A percentile compares a stretch with the other conserved stretches of the same genome.
Evolutionary conservation across 192 early-diverging fungal genomes (phyloP).

Genomic region (Gonapodya prolifera): DNA sequence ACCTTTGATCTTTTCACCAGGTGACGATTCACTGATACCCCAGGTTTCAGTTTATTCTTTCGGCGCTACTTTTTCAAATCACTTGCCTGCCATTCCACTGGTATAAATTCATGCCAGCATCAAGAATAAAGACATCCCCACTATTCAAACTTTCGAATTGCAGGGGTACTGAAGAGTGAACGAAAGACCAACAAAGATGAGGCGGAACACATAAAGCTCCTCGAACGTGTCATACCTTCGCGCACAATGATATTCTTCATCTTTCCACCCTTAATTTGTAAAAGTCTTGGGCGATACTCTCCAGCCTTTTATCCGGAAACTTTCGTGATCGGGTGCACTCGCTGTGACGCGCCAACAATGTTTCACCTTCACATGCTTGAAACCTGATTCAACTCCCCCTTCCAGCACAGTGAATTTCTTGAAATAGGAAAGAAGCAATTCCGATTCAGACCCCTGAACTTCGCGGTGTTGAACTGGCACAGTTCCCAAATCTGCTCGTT

Average conservation of each 20-base stretch:
- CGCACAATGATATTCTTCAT: neutral
- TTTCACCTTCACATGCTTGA: constrained; percentile 42
- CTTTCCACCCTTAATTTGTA: constrained; percentile 6
- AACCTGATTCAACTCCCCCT: constrained; percentile 62
- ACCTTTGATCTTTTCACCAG: constrained; percentile 31
- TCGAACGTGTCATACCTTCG: neutral
- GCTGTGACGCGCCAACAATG: neutral
- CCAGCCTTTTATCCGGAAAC: neutral
- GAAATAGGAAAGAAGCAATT: constrained; percentile 58
- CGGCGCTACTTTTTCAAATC: constrained; percentile 27
- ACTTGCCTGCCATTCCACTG: constrained; percentile 55
- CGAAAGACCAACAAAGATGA: too few species aligned
- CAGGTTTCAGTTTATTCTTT: constrained; percentile 18
- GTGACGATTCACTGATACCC: neutral
- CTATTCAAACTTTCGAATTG: constrained; percentile 38
- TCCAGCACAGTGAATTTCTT: constrained; percentile 31
- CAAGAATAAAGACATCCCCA: constrained; percentile 64
- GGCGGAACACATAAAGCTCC: constrained; percentile 5
- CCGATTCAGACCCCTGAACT: constrained; percentile 55
- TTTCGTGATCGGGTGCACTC: neutral
- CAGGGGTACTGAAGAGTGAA: constrained; percentile 23
- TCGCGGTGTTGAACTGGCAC: constrained; percentile 65
- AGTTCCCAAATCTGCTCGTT: constrained; percentile 37
- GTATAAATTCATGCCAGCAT: constrained; percentile 47
- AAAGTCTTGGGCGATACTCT: constrained; percentile 6